Evolutionary conservation across 345 rosid genomes (phyloP), one percentile per base, ranked within the genome.

Genomic region (Hevea brasiliensis): DNA sequence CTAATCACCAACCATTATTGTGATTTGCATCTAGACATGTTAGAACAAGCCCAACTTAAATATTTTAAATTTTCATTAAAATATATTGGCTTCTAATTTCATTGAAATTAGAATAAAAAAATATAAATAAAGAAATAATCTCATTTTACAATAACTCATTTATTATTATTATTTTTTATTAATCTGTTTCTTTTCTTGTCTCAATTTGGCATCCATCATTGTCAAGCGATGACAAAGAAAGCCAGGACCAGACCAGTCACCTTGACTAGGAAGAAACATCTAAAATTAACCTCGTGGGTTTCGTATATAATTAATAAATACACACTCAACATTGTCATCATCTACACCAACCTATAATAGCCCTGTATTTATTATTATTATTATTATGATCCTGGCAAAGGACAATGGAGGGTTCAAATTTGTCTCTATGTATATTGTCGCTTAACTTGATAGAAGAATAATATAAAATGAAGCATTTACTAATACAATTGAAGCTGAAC

Each of bases 321-420:
- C 26, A 11, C 40, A 51, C 6, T 41, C 20, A 9, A 55, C 15
- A 40, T 29, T 35, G 27, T 23, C 70, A 61, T 72, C 60, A 45
- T 21, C 70, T 1, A 32, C 37, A 68, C 57, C 20, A 12, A 14
- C 26, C 56, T 32, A 50, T 45, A n/a, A n/a, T n/a, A n/a, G n/a
- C n/a, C n/a, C n/a, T n/a, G n/a, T n/a, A 12, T 61, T 40, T 68
- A 65, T 21, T 47, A 47, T n/a, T n/a, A n/a, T 32, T 20, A 23
- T 0, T 53, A 48, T 59, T 48, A 20, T 40, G 24, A 47, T 48
- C 12, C 45, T 32, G 68, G 37, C 50, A 74, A 73, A 78, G 18
- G 83, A 78, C 79, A 76, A 45, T 4, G 27, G 63, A 78, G 70
- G 35, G 79, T 78, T 73, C 84, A 75, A 72, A 55, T 75, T 80